Evolutionary conservation across 1,284 basidiomycete species (phyloP).

Genomic region (Sporisorium graminicola): DNA sequence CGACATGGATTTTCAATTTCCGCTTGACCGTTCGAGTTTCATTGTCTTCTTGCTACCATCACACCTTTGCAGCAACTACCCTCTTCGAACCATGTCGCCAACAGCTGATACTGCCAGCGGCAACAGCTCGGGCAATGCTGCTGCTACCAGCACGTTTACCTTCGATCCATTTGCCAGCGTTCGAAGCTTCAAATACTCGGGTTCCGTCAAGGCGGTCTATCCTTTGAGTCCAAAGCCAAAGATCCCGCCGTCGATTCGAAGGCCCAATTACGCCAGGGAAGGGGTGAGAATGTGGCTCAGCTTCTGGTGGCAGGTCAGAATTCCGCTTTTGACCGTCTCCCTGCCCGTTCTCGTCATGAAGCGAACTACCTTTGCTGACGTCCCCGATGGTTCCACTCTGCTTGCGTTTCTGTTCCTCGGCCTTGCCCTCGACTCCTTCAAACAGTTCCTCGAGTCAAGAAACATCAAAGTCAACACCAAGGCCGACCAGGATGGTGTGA

Average conservation of each 20-base stretch:
- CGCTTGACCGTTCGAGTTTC: background rate
- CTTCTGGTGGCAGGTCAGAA: slow-evolving; percentile 60
- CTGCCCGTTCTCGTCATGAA: slow-evolving; percentile 15
- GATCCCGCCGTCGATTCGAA: slow-evolving; percentile 63
- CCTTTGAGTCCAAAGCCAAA: slow-evolving; percentile 63
- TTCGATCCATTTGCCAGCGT: slow-evolving; percentile 61
- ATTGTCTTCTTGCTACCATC: slow-evolving; percentile 12
- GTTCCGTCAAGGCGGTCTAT: slow-evolving; percentile 61
- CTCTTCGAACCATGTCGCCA: slow-evolving; percentile 24
- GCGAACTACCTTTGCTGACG: slow-evolving; percentile 20
- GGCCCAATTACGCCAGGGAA: slow-evolving; percentile 69
- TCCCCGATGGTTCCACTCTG: slow-evolving; percentile 14
- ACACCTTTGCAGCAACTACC: background rate
- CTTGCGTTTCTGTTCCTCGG: slow-evolving; percentile 41
- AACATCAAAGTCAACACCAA: slow-evolving; percentile 64
- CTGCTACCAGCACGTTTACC: slow-evolving; percentile 21
- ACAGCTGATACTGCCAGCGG: slow-evolving; percentile 16
- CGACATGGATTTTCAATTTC: background rate
- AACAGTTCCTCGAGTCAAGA: slow-evolving; percentile 62
- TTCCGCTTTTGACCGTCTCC: slow-evolving; percentile 44
- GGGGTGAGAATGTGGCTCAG: slow-evolving; percentile 58
- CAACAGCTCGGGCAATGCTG: slow-evolving; percentile 2
- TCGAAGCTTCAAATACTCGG: slow-evolving; percentile 62
- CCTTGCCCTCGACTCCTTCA: slow-evolving; percentile 29
- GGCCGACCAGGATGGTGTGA: slow-evolving; percentile 63